These are phyloP conservation scores for Yamadazyma phyllophila DNA, from an alignment of 805 yeast genomes.

Conservation along the genomic window DNA sequence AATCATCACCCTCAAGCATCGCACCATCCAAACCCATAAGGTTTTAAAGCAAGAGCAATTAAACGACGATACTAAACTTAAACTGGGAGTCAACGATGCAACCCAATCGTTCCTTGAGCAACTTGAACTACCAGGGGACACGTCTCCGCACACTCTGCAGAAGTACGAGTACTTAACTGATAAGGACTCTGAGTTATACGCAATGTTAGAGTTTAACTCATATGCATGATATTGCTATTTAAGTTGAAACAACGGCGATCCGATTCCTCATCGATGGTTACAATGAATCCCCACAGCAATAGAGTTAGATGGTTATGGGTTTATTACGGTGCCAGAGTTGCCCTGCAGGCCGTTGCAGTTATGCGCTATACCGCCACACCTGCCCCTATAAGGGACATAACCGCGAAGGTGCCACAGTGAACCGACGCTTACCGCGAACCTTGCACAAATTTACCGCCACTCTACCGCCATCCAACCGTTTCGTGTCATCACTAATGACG, in stretches of 20 bases:
- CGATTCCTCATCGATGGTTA: too few relatives aligned
- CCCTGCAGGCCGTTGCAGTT: too few relatives aligned
- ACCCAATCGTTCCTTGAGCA: slow-evolving; percentile 35
- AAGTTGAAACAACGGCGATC: too few relatives aligned
- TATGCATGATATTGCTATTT: slow-evolving; percentile 17
- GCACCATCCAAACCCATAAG: slow-evolving; percentile 26
- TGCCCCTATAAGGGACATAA: background rate
- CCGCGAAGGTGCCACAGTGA: background rate
- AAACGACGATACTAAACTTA: slow-evolving; percentile 11
- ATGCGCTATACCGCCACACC: too few relatives aligned
- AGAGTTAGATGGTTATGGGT: too few relatives aligned
- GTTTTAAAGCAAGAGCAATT: slow-evolving; percentile 22
- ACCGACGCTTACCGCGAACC: too few relatives aligned
- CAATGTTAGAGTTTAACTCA: slow-evolving; percentile 30
- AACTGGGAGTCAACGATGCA: slow-evolving; percentile 17
- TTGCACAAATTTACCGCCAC: too few relatives aligned
- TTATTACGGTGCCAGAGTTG: too few relatives aligned
- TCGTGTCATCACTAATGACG: background rate
- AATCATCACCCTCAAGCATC: slow-evolving; percentile 33
- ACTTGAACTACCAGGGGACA: slow-evolving; percentile 15
- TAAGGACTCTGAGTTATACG: slow-evolving; percentile 21
- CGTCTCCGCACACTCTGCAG: slow-evolving; percentile 3
- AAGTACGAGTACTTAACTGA: slow-evolving; percentile 22
- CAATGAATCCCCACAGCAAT: too few relatives aligned
- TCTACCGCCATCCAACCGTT: too few relatives aligned